Conservation (phyloP, 768 basidiomycete genomes). For the Kwoniella pini region DNA sequence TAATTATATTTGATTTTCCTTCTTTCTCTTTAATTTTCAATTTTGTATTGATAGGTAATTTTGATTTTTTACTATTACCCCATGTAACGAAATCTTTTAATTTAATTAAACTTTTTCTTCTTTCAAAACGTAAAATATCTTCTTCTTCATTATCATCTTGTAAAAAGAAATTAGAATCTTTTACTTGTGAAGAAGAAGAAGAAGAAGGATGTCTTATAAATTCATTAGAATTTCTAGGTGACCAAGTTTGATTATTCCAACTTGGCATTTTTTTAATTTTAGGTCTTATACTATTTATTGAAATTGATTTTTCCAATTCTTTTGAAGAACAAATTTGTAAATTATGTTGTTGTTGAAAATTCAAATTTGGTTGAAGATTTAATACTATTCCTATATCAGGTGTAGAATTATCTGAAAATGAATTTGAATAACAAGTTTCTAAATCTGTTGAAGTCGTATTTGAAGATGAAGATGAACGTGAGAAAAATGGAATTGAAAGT, state of each 20-base stretch:
- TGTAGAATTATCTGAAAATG: not conserved
- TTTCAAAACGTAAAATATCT: not conserved
- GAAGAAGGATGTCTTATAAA: not conserved
- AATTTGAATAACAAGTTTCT: not conserved
- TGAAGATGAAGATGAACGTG: slow-evolving; percentile 15
- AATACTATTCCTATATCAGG: not conserved
- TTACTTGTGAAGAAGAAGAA: too few relatives aligned
- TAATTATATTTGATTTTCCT: not conserved
- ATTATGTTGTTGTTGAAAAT: not conserved
- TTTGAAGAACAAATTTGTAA: not conserved
- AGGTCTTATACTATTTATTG: not conserved
- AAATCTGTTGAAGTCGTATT: slow-evolving; percentile 1
- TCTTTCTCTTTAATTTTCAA: not conserved
- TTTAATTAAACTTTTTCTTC: not conserved
- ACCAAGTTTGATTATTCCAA: slow-evolving; percentile 15
- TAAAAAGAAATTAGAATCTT: not conserved
- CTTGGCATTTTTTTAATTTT: slow-evolving; percentile 20
- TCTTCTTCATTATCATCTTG: slow-evolving; percentile 3
- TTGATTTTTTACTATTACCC: slow-evolving; percentile 12
- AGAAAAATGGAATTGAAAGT: slow-evolving; percentile 21
- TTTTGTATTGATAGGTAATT: slow-evolving; percentile 1
- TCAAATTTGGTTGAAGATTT: not conserved
- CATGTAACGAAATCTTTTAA: slow-evolving; percentile 9
- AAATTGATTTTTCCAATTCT: not conserved
- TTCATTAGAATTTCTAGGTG: not conserved